Evolutionary conservation across 768 basidiomycete genomes (phyloP).

Genomic region (Pleurotus cornucopiae): DNA sequence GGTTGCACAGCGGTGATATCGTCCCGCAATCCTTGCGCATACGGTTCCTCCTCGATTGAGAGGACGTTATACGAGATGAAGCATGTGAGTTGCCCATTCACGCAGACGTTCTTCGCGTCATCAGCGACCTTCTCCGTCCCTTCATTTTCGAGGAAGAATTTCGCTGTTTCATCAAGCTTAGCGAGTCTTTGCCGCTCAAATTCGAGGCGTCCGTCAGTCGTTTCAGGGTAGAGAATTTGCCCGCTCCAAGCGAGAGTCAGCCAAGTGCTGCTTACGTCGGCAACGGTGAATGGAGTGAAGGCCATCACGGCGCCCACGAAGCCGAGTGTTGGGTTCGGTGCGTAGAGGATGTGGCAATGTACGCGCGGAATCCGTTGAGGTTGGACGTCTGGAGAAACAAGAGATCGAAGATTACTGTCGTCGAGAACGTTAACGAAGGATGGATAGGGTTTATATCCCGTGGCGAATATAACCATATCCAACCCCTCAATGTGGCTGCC

Average conservation of each 20-base stretch:
- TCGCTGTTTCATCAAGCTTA: constrained; percentile 10
- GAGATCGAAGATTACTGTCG: constrained; percentile 17
- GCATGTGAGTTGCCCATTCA: constrained; percentile 20
- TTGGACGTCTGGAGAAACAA: constrained; percentile 21
- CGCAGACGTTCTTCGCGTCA: constrained; percentile 17
- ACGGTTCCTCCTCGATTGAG: constrained; percentile 28
- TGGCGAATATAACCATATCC: constrained; percentile 40
- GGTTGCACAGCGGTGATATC: constrained; percentile 27
- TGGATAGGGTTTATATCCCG: constrained; percentile 41
- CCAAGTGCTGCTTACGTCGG: constrained; percentile 47
- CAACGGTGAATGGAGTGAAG: constrained; percentile 44
- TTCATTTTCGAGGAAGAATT: constrained; percentile 5
- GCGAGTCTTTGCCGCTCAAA: constrained; percentile 33
- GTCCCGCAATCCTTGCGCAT: constrained; percentile 27
- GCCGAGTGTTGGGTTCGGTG: constrained; percentile 39
- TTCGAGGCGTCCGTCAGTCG: constrained; percentile 25
- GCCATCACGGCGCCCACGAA: constrained; percentile 40
- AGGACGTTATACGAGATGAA: constrained; percentile 34
- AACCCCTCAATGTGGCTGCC: constrained; percentile 33
- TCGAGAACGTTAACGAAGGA: constrained; percentile 34
- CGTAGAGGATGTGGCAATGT: constrained; percentile 42
- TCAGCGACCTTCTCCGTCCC: constrained; percentile 7
- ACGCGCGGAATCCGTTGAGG: constrained; percentile 39
- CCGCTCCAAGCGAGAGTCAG: constrained; percentile 37
- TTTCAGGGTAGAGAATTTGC: constrained; percentile 27